Conservation (phyloP, 169 alveolate genomes). For the Cryptosporidium meleagridis region DNA sequence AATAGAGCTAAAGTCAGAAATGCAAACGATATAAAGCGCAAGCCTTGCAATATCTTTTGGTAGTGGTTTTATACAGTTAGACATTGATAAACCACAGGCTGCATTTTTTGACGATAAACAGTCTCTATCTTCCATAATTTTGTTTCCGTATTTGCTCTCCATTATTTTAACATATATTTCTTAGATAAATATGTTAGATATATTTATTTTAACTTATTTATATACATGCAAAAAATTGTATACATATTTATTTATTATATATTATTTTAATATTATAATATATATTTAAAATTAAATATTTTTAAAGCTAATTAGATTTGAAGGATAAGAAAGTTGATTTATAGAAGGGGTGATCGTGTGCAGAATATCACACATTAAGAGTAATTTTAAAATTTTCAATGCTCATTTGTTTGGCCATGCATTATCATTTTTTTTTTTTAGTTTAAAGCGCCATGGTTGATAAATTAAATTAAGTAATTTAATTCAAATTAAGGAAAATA, state of each 20-base stretch:
- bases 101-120: not conserved
- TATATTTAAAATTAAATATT: not conserved
- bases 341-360: conserved; percentile 16
- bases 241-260: not conserved
- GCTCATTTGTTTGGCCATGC: not conserved
- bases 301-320: not conserved
- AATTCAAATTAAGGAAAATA: not conserved
- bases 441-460: conserved; percentile 10
- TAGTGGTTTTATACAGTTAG: conserved; percentile 33
- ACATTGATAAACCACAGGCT: not conserved
- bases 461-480: not conserved
- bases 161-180: not conserved
- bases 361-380: conserved; percentile 19
- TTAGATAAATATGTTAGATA: not conserved
- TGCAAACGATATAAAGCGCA: conserved; percentile 58
- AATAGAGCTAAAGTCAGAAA: conserved; percentile 47
- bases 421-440: not conserved
- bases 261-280: not conserved
- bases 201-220: not conserved
- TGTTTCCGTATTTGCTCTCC: not conserved
- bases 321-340: not conserved
- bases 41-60: conserved; percentile 55
- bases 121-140: not conserved
- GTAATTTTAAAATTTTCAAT: not conserved
- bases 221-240: too few species aligned